A percentile compares a stretch with the other conserved stretches of the same genome.
Evolutionary conservation across 2,329 filamentous ascomycete species (phyloP).

Genomic region (Ceratocystis lukuohia): DNA sequence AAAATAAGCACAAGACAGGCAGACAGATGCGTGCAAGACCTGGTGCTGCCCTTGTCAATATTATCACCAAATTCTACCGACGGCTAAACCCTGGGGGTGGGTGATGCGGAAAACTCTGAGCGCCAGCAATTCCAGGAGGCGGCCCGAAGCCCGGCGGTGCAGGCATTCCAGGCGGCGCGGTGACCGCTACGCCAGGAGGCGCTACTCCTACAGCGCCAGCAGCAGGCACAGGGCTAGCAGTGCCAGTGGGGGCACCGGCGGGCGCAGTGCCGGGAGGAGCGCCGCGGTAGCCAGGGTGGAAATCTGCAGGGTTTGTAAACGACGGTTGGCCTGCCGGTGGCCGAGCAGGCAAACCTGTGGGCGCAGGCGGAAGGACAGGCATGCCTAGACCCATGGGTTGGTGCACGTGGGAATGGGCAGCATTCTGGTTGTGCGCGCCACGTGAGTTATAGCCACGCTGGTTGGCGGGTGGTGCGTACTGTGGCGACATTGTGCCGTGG

Average conservation of each 20-base stretch:
- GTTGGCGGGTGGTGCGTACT: neutral
- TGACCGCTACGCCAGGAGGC: neutral
- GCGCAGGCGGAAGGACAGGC: conserved; percentile 34
- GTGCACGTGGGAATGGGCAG: conserved; percentile 16
- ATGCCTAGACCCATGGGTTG: conserved; percentile 17
- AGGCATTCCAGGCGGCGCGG: conserved; percentile 25
- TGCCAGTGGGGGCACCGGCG: conserved; percentile 24
- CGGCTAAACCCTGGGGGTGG: conserved; percentile 23
- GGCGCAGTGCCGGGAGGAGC: conserved; percentile 23
- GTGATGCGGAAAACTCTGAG: conserved; percentile 30
- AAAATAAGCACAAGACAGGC: no score
- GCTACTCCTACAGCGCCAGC: neutral
- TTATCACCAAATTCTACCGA: conserved; percentile 22
- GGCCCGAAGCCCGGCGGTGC: conserved; percentile 27
- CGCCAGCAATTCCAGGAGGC: conserved; percentile 34
- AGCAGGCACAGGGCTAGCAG: neutral
- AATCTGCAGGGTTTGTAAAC: conserved; percentile 36
- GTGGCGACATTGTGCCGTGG: neutral
- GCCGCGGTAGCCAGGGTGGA: conserved; percentile 32
- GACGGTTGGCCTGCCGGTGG: conserved; percentile 32
- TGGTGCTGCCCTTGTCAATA: no score
- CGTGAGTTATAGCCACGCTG: conserved; percentile 9
- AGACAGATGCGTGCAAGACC: no score
- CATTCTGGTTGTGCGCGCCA: conserved; percentile 6
- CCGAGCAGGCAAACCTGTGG: conserved; percentile 37